Conservation (phyloP, 2,329 filamentous ascomycete genomes). For the Trichoderma afroharzianum region DNA sequence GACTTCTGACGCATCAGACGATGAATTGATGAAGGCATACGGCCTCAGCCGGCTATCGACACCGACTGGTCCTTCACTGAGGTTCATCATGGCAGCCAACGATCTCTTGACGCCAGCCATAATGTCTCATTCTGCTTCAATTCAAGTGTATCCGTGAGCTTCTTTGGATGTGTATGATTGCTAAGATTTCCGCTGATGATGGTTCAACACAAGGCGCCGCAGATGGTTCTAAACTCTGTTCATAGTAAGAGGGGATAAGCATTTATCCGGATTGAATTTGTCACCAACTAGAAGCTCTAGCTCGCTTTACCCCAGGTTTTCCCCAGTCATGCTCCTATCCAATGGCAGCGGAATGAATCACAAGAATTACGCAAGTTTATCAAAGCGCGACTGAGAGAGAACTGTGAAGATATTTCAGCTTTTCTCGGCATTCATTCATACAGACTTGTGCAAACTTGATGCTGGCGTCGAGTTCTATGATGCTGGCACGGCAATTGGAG, state of each 20-base stretch:
- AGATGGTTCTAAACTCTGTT: not conserved
- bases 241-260: not conserved
- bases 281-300: not conserved
- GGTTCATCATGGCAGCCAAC: not conserved
- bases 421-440: not conserved
- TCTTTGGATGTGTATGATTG: not conserved
- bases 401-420: not conserved
- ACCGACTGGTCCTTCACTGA: not conserved
- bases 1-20: not conserved
- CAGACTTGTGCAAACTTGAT: not conserved
- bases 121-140: not conserved
- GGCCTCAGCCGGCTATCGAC: not conserved
- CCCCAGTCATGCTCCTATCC: not conserved
- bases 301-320: constrained; percentile 11
- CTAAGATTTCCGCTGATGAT: not conserved
- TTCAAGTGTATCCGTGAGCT: not conserved
- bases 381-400: not conserved
- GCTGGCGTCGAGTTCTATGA: not conserved
- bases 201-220: not conserved
- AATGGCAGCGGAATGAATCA: not conserved
- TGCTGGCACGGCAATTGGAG: not conserved
- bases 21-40: not conserved
- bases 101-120: constrained; percentile 14
- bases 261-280: not conserved
- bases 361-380: not conserved